Conservation (phyloP, 768 basidiomycete genomes). For the Psilocybe cubensis region DNA sequence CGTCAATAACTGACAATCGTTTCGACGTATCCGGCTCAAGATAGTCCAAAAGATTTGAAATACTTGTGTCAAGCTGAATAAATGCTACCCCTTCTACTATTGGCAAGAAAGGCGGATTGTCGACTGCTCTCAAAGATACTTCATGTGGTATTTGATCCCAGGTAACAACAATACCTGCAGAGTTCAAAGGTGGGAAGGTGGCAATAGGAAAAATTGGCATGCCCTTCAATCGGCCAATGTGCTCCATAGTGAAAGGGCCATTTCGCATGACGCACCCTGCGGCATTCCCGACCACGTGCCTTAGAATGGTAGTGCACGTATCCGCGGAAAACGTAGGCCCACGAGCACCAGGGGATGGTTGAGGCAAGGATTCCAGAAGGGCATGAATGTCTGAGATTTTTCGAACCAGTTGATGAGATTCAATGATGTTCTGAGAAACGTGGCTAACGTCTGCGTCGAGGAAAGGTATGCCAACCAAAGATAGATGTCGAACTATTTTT, state of each 20-base stretch:
- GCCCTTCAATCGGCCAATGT: slow-evolving; percentile 13
- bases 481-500: slow-evolving; percentile 21
- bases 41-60: slow-evolving; percentile 24
- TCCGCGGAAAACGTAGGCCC: neutral
- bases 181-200: slow-evolving; percentile 8
- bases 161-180: neutral
- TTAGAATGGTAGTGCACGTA: slow-evolving; percentile 13
- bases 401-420: slow-evolving; percentile 20
- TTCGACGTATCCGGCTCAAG: slow-evolving; percentile 23
- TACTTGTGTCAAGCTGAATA: slow-evolving; percentile 28
- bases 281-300: slow-evolving; percentile 12
- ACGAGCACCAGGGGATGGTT: too few relatives aligned
- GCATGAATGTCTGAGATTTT: slow-evolving; percentile 29
- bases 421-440: slow-evolving; percentile 22
- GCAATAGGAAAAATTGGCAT: slow-evolving; percentile 35
- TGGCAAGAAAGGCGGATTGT: slow-evolving; percentile 26
- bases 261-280: neutral
- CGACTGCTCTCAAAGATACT: slow-evolving; percentile 5
- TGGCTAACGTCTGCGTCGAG: slow-evolving; percentile 29
- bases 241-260: slow-evolving; percentile 11
- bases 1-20: slow-evolving; percentile 23
- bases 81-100: slow-evolving; percentile 24
- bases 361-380: slow-evolving; percentile 31
- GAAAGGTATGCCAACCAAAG: slow-evolving; percentile 35
- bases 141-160: slow-evolving; percentile 14